Conservation (phyloP, 2,329 filamentous ascomycete species). For the Cercospora sp. region DNA sequence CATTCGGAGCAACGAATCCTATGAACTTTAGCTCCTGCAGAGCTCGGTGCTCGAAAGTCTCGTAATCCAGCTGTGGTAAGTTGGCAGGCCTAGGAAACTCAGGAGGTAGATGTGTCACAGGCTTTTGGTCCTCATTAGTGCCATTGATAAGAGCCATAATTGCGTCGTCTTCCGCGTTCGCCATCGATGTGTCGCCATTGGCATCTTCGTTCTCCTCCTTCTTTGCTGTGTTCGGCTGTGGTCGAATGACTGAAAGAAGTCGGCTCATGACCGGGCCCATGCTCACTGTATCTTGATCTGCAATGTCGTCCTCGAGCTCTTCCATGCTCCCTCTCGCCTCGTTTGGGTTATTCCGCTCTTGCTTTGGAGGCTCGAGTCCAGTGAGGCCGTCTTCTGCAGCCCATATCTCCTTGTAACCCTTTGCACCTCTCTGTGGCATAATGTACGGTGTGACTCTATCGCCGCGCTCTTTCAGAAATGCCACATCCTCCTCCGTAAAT, state of each 20-base stretch:
- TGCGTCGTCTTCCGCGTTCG: slow-evolving; percentile 48
- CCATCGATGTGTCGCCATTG: slow-evolving; percentile 47
- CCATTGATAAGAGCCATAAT: slow-evolving; percentile 29
- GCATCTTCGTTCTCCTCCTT: slow-evolving; percentile 51
- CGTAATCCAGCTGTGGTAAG: slow-evolving; percentile 69
- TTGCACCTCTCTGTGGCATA: slow-evolving; percentile 80
- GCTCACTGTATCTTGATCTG: slow-evolving; percentile 85
- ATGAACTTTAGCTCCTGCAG: slow-evolving; percentile 89
- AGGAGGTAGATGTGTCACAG: slow-evolving; percentile 71
- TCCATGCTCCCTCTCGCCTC: slow-evolving; percentile 84
- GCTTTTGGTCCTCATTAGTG: slow-evolving; percentile 45
- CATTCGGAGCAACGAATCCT: slow-evolving; percentile 69
- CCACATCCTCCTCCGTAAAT: slow-evolving; percentile 89
- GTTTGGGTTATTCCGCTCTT: slow-evolving; percentile 69
- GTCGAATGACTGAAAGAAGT: slow-evolving; percentile 76
- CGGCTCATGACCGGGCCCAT: slow-evolving; percentile 83
- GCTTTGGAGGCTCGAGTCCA: slow-evolving; percentile 67
- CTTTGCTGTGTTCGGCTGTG: slow-evolving; percentile 58
- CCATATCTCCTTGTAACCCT: slow-evolving; percentile 88
- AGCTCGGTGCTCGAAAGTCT: slow-evolving; percentile 83
- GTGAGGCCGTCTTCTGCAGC: slow-evolving; percentile 86
- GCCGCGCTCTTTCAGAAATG: slow-evolving; percentile 82
- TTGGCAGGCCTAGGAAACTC: slow-evolving; percentile 33
- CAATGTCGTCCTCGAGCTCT: slow-evolving; percentile 79
- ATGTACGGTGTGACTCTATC: slow-evolving; percentile 81